phyloP scores from a whole-genome alignment of 345 rosid species.

The Citrus reticulata region DNA sequence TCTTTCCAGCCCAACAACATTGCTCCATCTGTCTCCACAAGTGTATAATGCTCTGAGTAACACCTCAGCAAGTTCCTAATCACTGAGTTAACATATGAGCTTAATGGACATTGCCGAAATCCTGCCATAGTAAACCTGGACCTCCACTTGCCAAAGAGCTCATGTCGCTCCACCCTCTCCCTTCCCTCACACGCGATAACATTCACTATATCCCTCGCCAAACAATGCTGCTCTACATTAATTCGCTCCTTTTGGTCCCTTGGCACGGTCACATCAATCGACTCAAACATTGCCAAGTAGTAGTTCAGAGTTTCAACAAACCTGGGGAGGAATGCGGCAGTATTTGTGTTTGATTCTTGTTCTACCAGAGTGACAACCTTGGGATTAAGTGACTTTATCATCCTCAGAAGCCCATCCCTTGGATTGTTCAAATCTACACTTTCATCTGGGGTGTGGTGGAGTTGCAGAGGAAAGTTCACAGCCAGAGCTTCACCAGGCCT shows the following conservation, averaged over 20 bases:
- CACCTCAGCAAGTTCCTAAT: conserved; percentile 43
- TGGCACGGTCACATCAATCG: conserved; percentile 52
- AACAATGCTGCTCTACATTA: conserved; percentile 55
- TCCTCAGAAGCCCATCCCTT: conserved; percentile 64
- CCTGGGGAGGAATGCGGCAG: conserved; percentile 59
- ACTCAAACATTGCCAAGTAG: conserved; percentile 68
- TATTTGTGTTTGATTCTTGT: conserved; percentile 81
- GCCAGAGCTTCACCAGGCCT: conserved; percentile 64
- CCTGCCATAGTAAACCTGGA: conserved; percentile 75
- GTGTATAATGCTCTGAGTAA: conserved; percentile 49
- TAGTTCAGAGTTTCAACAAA: conserved; percentile 56
- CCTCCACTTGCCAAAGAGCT: conserved; percentile 71
- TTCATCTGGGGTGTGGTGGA: conserved; percentile 73
- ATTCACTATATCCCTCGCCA: conserved; percentile 68
- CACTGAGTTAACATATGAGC: conserved; percentile 50
- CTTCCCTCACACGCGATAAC: conserved; percentile 65
- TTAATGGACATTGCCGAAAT: conserved; percentile 49
- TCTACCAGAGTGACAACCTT: conserved; percentile 62
- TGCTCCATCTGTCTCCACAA: conserved; percentile 62
- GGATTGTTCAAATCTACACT: conserved; percentile 66
- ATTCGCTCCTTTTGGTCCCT: conserved; percentile 50
- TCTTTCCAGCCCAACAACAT: conserved; percentile 69
- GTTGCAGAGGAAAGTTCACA: conserved; percentile 67
- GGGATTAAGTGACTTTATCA: conserved; percentile 62
- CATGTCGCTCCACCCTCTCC: conserved; percentile 73